Conservation (phyloP, 108 stramenopile genomes). For the Parmales sp. region DNA sequence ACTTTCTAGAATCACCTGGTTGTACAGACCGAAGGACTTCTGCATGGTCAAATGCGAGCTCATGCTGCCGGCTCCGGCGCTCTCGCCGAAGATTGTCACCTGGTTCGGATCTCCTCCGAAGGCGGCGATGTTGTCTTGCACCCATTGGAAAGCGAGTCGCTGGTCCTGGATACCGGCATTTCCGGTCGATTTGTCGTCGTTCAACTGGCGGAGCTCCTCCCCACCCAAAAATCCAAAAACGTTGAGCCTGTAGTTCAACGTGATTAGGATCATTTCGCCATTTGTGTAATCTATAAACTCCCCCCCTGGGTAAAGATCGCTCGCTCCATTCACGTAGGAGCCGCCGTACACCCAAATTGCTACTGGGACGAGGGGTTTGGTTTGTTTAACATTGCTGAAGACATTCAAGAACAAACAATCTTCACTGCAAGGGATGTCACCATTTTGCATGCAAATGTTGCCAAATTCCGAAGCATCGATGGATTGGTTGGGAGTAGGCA, state of each 20-base stretch:
- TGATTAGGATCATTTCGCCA: constrained; percentile 10
- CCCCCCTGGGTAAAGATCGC: background rate
- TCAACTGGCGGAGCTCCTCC: background rate
- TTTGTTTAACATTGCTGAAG: background rate
- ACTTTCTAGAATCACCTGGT: constrained; percentile 16
- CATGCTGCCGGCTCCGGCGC: constrained; percentile 15
- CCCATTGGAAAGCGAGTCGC: constrained; percentile 17
- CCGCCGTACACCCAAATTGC: background rate
- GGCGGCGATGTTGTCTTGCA: constrained; percentile 20
- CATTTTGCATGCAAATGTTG: background rate
- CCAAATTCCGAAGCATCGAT: background rate
- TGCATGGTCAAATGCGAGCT: constrained; percentile 17
- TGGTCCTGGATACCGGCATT: constrained; percentile 23
- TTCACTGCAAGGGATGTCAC: background rate
- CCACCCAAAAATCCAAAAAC: constrained; percentile 21
- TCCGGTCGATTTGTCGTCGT: background rate
- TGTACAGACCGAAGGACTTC: constrained; percentile 23
- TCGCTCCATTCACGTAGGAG: background rate
- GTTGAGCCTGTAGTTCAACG: constrained; percentile 25
- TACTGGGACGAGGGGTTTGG: background rate
- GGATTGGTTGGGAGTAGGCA: background rate
- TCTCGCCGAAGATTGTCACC: constrained; percentile 22
- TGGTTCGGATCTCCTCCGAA: constrained; percentile 21
- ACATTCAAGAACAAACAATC: background rate
- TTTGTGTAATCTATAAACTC: no score